Percentiles rank a stretch among this genome's conserved stretches.
These are phyloP conservation scores for Pestalotiopsis sp. DNA, from an alignment of 2,329 filamentous ascomycete genomes.

Conservation along the genomic window DNA sequence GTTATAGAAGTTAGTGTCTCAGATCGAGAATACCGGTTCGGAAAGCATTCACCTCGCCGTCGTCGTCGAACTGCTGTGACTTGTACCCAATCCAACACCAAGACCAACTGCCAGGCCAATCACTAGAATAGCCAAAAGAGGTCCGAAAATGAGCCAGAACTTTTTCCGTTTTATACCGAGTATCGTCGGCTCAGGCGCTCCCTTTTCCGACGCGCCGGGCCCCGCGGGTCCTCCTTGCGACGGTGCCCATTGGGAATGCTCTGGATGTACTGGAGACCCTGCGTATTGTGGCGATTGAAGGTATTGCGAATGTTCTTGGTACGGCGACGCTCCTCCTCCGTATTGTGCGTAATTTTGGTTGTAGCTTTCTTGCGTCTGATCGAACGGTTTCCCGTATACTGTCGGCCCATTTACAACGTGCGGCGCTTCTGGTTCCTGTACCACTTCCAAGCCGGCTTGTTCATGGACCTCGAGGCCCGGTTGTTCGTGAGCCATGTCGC, in stretches of 20 bases:
- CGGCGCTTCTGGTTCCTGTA: conserved; percentile 22
- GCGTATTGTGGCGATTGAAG: conserved; percentile 6
- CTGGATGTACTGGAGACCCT: background rate
- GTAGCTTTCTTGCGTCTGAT: conserved; percentile 13
- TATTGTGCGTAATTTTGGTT: conserved; percentile 12
- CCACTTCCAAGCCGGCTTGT: conserved; percentile 25
- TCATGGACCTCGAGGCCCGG: conserved; percentile 11
- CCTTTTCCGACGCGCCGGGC: conserved; percentile 10
- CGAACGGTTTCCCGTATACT: conserved; percentile 19
- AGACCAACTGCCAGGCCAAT: conserved; percentile 29
- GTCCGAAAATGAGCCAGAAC: conserved; percentile 29
- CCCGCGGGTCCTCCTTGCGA: background rate
- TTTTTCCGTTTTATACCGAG: conserved; percentile 23
- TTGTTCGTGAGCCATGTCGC: conserved; percentile 9
- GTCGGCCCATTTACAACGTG: conserved; percentile 24
- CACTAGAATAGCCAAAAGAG: conserved; percentile 24
- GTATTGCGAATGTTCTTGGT: conserved; percentile 9
- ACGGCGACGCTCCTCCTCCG: conserved; percentile 14
- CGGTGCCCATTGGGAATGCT: conserved; percentile 2
- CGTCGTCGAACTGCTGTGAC: background rate
- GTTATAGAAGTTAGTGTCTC: background rate
- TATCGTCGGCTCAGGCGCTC: conserved; percentile 16
- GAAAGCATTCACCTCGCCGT: conserved; percentile 3
- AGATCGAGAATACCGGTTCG: background rate
- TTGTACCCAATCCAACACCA: conserved; percentile 24